Percentiles rank a stretch among this genome's conserved stretches.
Evolutionary conservation across 2,329 filamentous ascomycete genomes (phyloP).

Genomic region (Colletotrichum camelliae): DNA sequence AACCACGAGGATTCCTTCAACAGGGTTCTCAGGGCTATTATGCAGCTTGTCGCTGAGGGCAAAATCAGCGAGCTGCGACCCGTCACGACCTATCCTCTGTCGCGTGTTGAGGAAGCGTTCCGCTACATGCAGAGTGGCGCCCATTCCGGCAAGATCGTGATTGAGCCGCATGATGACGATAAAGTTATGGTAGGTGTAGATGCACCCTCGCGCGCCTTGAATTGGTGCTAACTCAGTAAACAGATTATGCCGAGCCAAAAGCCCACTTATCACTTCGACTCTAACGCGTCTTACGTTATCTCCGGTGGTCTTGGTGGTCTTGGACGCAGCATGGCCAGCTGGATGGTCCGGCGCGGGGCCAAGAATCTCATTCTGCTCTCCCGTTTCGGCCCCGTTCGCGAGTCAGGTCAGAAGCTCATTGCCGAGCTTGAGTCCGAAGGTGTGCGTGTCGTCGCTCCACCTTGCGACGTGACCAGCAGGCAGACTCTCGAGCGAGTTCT

Average conservation of each 20-base stretch:
- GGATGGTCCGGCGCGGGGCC: constrained; percentile 29
- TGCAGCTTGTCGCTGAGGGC: not conserved
- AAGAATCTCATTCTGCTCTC: constrained; percentile 33
- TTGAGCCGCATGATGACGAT: constrained; percentile 5
- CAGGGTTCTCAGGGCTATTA: not conserved
- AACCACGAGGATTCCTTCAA: not conserved
- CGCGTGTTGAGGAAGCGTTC: constrained; percentile 35
- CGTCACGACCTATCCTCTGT: constrained; percentile 27
- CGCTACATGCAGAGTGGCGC: constrained; percentile 38
- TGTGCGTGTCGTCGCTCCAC: not conserved
- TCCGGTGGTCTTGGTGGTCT: constrained; percentile 28
- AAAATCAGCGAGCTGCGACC: constrained; percentile 13
- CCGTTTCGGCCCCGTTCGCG: constrained; percentile 25
- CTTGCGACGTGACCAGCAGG: not conserved
- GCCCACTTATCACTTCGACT: not conserved
- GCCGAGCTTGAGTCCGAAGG: constrained; percentile 18
- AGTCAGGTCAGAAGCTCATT: constrained; percentile 17
- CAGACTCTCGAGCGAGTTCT: not conserved
- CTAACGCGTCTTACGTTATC: not conserved
- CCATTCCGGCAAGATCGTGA: constrained; percentile 42
- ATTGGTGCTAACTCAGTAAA: not conserved
- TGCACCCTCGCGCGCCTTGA: not conserved
- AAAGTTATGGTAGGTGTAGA: not conserved
- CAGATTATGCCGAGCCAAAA: not conserved
- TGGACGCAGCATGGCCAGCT: constrained; percentile 23